Conservation (phyloP, 331 rosid genomes). For the Rosa hybrid region DNA sequence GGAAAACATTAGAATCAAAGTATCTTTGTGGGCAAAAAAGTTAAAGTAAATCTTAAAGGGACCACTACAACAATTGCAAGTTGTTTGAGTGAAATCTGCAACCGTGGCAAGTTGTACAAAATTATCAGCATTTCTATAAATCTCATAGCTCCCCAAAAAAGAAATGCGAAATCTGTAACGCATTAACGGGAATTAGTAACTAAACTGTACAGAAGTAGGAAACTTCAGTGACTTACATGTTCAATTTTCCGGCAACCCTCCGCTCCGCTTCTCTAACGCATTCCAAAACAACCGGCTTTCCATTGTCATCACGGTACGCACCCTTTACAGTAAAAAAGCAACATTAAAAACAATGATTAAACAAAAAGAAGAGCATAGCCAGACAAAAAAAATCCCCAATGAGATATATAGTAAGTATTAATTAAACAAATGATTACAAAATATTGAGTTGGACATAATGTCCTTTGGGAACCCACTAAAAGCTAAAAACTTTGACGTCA, state of each 20-base stretch:
- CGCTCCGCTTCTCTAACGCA: constrained; percentile 94
- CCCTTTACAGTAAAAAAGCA: constrained; percentile 44
- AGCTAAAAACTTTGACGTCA: not conserved
- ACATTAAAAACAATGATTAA: not conserved
- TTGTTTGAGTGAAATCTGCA: not conserved
- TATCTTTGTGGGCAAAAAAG: constrained; percentile 13
- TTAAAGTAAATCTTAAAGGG: constrained; percentile 19
- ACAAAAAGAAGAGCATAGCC: not conserved
- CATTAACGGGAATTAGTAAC: not conserved
- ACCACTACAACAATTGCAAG: constrained; percentile 24
- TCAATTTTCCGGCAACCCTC: constrained; percentile 70
- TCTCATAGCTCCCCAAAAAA: not conserved
- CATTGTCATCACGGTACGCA: constrained; percentile 91
- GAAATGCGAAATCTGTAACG: not conserved
- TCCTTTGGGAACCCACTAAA: not conserved
- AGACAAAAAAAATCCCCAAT: not conserved
- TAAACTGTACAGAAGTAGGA: not conserved
- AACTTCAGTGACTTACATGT: constrained; percentile 56
- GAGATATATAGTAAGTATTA: not conserved
- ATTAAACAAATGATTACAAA: not conserved
- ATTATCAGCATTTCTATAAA: not conserved
- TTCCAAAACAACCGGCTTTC: constrained; percentile 88
- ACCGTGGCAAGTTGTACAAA: not conserved
- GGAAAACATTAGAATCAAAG: constrained; percentile 1
- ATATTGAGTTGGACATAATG: not conserved